Evolutionary conservation across 2,329 filamentous ascomycete species (phyloP).

Genomic region (Coniochaeta pulveracea): DNA sequence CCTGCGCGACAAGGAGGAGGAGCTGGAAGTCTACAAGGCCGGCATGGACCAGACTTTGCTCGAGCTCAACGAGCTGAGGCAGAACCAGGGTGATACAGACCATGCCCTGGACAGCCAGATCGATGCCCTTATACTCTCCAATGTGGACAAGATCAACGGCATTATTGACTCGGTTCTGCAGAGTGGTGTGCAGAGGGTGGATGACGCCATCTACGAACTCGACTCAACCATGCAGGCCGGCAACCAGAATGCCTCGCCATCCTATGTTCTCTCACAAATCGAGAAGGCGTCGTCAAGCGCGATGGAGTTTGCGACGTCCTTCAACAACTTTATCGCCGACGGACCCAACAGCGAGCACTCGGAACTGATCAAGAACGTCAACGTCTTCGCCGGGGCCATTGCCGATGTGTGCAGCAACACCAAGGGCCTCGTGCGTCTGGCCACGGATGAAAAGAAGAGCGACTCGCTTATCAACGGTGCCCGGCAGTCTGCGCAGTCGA

Average conservation of each 20-base stretch:
- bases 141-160: constrained; percentile 87
- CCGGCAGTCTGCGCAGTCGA: constrained; percentile 72
- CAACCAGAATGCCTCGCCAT: constrained; percentile 92
- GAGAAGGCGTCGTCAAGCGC: constrained; percentile 92
- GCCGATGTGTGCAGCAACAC: constrained; percentile 93
- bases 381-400: constrained; percentile 79
- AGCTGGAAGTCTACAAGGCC: constrained; percentile 95
- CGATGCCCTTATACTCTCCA: constrained; percentile 76
- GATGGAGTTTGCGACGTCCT: constrained; percentile 94
- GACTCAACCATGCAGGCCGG: constrained; percentile 97
- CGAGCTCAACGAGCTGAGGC: constrained; percentile 79
- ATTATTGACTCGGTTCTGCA: constrained; percentile 96
- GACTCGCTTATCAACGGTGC: constrained; percentile 77
- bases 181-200: constrained; percentile 82
- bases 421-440: constrained; percentile 86
- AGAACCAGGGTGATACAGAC: constrained; percentile 65
- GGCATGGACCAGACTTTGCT: constrained; percentile 94
- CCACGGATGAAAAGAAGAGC: constrained; percentile 89
- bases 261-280: constrained; percentile 91
- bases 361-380: constrained; percentile 87
- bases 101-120: constrained; percentile 80
- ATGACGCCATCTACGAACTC: constrained; percentile 92
- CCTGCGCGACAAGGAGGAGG: constrained; percentile 89
- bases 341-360: constrained; percentile 82
- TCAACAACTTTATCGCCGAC: constrained; percentile 97